Conservation (phyloP, 1,284 basidiomycete genomes). For the Cronartium quercuum region DNA sequence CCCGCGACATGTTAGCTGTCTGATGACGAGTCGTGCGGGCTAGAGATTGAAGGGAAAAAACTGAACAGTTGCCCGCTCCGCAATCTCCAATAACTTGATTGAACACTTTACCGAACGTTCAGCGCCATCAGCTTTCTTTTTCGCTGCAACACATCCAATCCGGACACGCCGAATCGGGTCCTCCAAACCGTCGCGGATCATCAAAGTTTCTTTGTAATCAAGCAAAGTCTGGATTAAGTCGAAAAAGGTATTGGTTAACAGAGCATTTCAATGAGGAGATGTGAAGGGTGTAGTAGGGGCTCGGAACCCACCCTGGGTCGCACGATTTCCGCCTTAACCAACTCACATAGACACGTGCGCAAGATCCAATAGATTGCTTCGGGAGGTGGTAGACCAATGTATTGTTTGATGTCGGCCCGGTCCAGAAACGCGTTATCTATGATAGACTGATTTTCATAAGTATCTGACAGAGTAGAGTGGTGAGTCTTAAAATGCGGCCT, state of each 20-base stretch:
- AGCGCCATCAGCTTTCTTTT: background rate
- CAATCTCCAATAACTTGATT: slow-evolving; percentile 58
- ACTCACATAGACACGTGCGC: slow-evolving; percentile 71
- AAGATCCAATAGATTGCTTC: slow-evolving; percentile 92
- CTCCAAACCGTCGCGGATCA: slow-evolving; percentile 49
- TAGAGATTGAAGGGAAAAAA: background rate
- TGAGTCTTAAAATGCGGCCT: too few species aligned
- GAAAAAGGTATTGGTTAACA: background rate
- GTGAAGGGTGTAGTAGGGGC: slow-evolving; percentile 42
- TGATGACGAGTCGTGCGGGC: slow-evolving; percentile 42
- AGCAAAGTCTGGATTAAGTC: background rate
- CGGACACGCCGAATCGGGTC: background rate
- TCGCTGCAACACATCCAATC: background rate
- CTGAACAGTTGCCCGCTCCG: slow-evolving; percentile 66
- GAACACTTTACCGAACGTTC: background rate
- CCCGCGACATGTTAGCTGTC: slow-evolving; percentile 46
- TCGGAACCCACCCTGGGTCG: background rate
- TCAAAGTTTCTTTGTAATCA: slow-evolving; percentile 30
- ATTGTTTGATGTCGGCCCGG: slow-evolving; percentile 93
- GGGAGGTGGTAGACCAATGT: slow-evolving; percentile 78
- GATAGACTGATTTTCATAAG: too few species aligned
- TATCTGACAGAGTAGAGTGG: too few species aligned
- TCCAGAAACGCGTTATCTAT: slow-evolving; percentile 91
- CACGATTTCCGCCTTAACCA: slow-evolving; percentile 69
- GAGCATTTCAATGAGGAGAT: slow-evolving; percentile 53